A percentile compares a stretch with the other conserved stretches of the same genome.
These are phyloP conservation scores for Pichia sp. DNA, from an alignment of 1,139 yeast species.

Conservation along the genomic window DNA sequence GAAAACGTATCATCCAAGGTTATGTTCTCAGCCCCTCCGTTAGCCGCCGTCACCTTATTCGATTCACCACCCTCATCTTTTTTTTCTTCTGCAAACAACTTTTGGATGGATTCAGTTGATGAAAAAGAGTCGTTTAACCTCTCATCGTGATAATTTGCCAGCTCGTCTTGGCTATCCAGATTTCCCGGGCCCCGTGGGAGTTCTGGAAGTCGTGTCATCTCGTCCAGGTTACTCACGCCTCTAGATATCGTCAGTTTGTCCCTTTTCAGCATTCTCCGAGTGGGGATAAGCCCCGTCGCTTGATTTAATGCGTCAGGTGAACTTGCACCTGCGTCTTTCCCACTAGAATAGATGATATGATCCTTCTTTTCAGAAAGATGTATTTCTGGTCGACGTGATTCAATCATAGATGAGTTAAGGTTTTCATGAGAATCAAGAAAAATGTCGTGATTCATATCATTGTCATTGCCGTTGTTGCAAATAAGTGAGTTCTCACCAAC, in stretches of 20 bases:
- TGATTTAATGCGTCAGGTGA: not conserved
- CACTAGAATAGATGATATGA: not conserved
- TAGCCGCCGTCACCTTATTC: not conserved
- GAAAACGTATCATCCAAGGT: not conserved
- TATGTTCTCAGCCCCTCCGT: not conserved
- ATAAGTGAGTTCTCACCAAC: slow-evolving; percentile 10
- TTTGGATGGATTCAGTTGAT: slow-evolving; percentile 3
- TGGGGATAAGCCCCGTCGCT: not conserved
- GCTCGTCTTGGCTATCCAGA: not conserved
- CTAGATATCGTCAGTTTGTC: not conserved
- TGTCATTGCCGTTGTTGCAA: not conserved
- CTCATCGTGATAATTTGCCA: not conserved
- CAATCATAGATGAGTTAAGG: not conserved
- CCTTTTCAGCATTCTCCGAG: not conserved
- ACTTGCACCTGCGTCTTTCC: not conserved
- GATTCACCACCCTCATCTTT: not conserved
- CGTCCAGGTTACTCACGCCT: slow-evolving; percentile 7
- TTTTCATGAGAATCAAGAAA: not conserved
- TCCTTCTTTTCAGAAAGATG: not conserved
- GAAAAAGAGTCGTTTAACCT: slow-evolving; percentile 4
- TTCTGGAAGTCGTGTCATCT: slow-evolving; percentile 1
- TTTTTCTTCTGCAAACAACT: not conserved
- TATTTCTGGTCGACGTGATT: not conserved
- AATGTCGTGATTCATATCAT: not conserved
- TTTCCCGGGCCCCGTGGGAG: slow-evolving; percentile 2